Conservation (phyloP, 1,139 yeast species). For the Candida dubliniensis region DNA sequence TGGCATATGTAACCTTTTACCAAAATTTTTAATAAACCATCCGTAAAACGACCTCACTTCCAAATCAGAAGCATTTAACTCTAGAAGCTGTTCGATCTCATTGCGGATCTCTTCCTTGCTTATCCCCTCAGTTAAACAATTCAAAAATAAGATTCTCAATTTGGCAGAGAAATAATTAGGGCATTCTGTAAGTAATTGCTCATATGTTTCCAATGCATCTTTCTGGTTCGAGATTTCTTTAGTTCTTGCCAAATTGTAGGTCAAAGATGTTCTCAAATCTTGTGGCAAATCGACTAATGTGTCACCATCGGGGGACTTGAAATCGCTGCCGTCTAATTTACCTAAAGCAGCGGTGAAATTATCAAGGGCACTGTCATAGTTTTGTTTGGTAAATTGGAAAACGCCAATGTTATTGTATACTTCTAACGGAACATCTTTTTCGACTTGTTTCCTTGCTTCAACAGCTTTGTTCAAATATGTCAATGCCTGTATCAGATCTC, state of each 20-base stretch:
- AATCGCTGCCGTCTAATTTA: slow-evolving; percentile 20
- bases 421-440: slow-evolving; percentile 59
- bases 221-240: slow-evolving; percentile 48
- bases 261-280: slow-evolving; percentile 48
- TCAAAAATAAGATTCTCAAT: slow-evolving; percentile 65
- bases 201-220: slow-evolving; percentile 54
- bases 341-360: slow-evolving; percentile 53
- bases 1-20: slow-evolving; percentile 54
- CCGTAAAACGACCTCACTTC: slow-evolving; percentile 91
- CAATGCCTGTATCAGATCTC: slow-evolving; percentile 58
- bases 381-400: slow-evolving; percentile 67
- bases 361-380: slow-evolving; percentile 41
- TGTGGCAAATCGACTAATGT: slow-evolving; percentile 24
- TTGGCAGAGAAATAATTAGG: slow-evolving; percentile 80
- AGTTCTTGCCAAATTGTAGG: slow-evolving; percentile 64
- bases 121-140: slow-evolving; percentile 29
- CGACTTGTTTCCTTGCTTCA: slow-evolving; percentile 47
- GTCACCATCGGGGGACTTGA: slow-evolving; percentile 28
- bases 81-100: slow-evolving; percentile 57
- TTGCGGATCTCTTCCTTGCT: slow-evolving; percentile 47
- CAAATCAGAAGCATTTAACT: slow-evolving; percentile 57
- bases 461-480: slow-evolving; percentile 58
- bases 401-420: slow-evolving; percentile 85
- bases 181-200: slow-evolving; percentile 51
- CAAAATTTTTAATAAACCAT: slow-evolving; percentile 73